phyloP scores from a whole-genome alignment of 2,329 filamentous ascomycete species.

The Colletotrichum sp. region DNA sequence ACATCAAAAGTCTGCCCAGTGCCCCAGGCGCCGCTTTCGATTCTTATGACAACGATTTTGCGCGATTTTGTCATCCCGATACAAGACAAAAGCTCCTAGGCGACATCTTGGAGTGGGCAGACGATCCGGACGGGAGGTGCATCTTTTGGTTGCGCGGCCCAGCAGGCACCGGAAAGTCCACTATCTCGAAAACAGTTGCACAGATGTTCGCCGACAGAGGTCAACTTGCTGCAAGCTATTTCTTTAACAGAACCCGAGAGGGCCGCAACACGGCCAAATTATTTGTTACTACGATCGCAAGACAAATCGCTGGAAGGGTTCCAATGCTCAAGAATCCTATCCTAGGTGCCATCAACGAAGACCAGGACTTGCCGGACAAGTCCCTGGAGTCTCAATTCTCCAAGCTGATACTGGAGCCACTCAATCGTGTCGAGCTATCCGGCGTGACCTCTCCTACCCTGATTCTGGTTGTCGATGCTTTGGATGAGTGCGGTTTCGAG shows the following conservation, averaged over 20 bases:
- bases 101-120: fast-evolving
- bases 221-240: not conserved
- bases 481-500: not conserved
- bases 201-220: fast-evolving
- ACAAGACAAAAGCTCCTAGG: fast-evolving
- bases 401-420: not conserved
- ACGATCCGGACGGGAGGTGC: not conserved
- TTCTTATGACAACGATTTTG: not conserved
- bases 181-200: not conserved
- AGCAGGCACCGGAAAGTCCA: fast-evolving
- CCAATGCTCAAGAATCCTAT: fast-evolving
- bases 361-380: not conserved
- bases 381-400: not conserved
- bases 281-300: fast-evolving
- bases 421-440: fast-evolving
- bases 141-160: not conserved
- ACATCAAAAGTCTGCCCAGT: not conserved
- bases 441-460: fast-evolving
- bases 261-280: not conserved
- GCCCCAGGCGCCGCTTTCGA: not conserved
- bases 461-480: not conserved
- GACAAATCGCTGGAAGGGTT: not conserved
- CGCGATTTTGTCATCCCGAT: not conserved
- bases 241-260: not conserved
- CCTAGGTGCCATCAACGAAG: fast-evolving